These are phyloP conservation scores for Trichoderma koningii DNA, from an alignment of 2,329 filamentous ascomycete genomes.

Conservation along the genomic window DNA sequence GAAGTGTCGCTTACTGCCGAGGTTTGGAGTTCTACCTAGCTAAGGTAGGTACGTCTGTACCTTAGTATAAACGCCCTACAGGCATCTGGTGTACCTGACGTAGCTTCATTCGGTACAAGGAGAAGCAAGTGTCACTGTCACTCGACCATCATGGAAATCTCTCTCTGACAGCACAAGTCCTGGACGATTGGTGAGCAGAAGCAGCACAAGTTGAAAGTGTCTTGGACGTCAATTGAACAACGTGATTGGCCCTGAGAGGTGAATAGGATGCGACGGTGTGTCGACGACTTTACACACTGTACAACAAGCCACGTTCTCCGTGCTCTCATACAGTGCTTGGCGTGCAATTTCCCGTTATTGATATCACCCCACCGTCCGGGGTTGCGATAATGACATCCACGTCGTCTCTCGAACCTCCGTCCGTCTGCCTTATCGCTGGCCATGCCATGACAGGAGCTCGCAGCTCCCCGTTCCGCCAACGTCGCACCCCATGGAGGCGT, in stretches of 20 bases:
- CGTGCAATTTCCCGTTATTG: neutral
- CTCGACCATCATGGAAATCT: neutral
- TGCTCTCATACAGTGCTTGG: neutral
- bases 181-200: neutral
- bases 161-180: neutral
- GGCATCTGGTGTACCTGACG: neutral
- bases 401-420: slow-evolving; percentile 13
- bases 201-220: neutral
- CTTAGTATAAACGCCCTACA: neutral
- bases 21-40: neutral
- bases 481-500: slow-evolving; percentile 69
- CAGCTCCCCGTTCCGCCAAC: slow-evolving; percentile 17
- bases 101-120: neutral
- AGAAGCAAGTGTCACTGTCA: neutral
- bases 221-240: slow-evolving; percentile 6
- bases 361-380: slow-evolving; percentile 16
- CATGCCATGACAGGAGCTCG: slow-evolving; percentile 21
- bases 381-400: slow-evolving; percentile 25
- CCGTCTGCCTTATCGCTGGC: neutral
- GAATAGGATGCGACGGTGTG: neutral
- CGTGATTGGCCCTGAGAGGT: slow-evolving; percentile 1
- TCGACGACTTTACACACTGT: neutral
- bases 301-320: fast-evolving
- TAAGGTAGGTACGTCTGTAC: neutral
- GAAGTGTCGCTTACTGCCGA: neutral